phyloP scores from a whole-genome alignment of 140 eudicot species.

The Oenanthe javanica region DNA sequence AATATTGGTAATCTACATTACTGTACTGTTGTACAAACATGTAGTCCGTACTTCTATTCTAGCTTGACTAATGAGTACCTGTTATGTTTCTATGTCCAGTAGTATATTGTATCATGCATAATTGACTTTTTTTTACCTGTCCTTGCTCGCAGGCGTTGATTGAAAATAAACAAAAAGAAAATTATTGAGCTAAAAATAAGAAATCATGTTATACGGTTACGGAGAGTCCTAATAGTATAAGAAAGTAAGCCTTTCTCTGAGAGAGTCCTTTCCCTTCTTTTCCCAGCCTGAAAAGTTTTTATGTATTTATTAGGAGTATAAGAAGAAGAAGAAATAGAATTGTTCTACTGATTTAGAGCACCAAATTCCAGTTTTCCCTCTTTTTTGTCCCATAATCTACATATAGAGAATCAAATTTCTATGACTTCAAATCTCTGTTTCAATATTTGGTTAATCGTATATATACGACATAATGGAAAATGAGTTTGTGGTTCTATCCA shows the following conservation, averaged over 20 bases:
- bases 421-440: neutral
- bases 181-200: neutral
- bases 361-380: neutral
- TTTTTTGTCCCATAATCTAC: neutral
- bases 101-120: neutral
- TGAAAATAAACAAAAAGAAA: neutral
- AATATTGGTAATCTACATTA: slow-evolving; percentile 55
- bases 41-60: neutral
- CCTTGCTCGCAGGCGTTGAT: neutral
- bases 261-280: neutral
- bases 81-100: neutral
- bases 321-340: neutral
- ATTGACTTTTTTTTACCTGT: neutral
- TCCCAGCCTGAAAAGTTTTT: neutral
- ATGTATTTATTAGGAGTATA: neutral
- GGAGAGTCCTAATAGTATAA: neutral
- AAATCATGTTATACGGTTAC: neutral
- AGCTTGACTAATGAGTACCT: neutral
- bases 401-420: neutral
- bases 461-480: neutral
- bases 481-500: neutral
- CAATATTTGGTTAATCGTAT: neutral
- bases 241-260: neutral
- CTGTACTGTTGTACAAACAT: neutral
- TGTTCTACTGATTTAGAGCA: neutral